These are phyloP conservation scores for Phytophthora pisi DNA, from an alignment of 352 stramenopile species.

Conservation along the genomic window DNA sequence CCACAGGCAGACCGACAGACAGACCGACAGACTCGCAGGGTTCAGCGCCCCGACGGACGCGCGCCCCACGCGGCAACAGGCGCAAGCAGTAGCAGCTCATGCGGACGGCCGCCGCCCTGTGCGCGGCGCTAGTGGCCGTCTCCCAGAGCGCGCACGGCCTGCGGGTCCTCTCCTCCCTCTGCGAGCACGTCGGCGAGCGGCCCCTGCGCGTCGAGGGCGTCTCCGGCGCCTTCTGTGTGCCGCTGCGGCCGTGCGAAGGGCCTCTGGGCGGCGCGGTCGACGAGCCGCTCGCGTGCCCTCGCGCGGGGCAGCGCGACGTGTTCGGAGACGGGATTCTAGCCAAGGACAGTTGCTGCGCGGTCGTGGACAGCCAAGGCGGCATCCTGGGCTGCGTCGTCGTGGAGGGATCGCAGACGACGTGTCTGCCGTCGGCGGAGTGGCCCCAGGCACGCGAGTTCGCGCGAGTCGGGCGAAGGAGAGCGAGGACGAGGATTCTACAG, in stretches of 20 bases:
- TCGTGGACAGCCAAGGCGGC: conserved; percentile 30
- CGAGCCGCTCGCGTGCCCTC: conserved; percentile 40
- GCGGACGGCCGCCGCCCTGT: conserved; percentile 26
- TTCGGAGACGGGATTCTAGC: conserved; percentile 25
- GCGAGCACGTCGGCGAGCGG: conserved; percentile 13
- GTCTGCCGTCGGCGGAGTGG: conserved; percentile 35
- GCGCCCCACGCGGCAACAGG: too few species aligned
- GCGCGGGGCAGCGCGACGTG: conserved; percentile 29
- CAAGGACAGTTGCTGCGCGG: conserved; percentile 53
- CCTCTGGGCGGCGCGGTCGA: conserved; percentile 1
- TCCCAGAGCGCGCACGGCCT: conserved; percentile 4
- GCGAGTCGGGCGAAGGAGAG: conserved; percentile 15
- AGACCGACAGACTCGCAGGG: background rate
- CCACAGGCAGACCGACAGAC: too few species aligned
- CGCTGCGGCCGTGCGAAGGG: conserved; percentile 40
- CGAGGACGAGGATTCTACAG: conserved; percentile 11
- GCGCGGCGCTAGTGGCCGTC: conserved; percentile 12
- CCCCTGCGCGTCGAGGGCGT: conserved; percentile 43
- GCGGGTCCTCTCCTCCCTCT: conserved; percentile 16
- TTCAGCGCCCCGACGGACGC: background rate
- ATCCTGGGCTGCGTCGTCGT: conserved; percentile 42
- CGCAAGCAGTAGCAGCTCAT: conserved; percentile 12
- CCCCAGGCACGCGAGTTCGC: conserved; percentile 6
- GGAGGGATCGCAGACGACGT: conserved; percentile 24
- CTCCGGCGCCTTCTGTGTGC: conserved; percentile 47